These are phyloP conservation scores for Trichophyton simii DNA, from an alignment of 2,329 filamentous ascomycete genomes.

Conservation along the genomic window DNA sequence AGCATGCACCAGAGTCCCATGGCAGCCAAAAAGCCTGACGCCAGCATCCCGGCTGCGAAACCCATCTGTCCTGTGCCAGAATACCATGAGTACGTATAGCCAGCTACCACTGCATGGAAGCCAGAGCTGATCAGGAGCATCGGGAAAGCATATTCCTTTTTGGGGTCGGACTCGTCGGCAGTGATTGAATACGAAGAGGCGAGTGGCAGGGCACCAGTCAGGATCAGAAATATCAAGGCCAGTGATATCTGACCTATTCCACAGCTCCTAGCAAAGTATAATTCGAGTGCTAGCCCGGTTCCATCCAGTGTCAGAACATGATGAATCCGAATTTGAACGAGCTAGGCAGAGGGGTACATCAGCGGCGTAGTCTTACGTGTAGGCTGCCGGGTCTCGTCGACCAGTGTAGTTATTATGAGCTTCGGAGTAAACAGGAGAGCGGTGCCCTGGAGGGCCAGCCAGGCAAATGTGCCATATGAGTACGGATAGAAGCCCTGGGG, in stretches of 20 bases:
- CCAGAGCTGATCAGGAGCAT: conserved; percentile 52
- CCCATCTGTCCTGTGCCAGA: conserved; percentile 42
- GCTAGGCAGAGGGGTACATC: too few relatives aligned
- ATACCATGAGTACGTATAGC: conserved; percentile 58
- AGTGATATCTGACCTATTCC: conserved; percentile 56
- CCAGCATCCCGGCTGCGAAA: conserved; percentile 49
- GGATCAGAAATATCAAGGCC: conserved; percentile 50
- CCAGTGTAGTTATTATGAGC: conserved; percentile 48
- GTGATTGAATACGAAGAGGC: conserved; percentile 30
- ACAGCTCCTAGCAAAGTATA: conserved; percentile 60
- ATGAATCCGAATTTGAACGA: too few relatives aligned
- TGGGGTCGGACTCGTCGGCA: conserved; percentile 33
- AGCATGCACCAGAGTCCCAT: conserved; percentile 54
- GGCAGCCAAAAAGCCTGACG: conserved; percentile 45
- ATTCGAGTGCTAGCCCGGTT: conserved; percentile 43
- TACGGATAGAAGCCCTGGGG: conserved; percentile 34
- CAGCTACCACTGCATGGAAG: conserved; percentile 52
- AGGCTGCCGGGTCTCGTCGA: conserved; percentile 43
- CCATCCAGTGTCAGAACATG: too few relatives aligned
- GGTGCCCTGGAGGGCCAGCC: conserved; percentile 35
- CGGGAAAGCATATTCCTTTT: conserved; percentile 53
- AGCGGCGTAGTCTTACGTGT: conserved; percentile 32
- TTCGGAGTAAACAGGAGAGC: conserved; percentile 49
- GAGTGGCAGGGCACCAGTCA: conserved; percentile 59
- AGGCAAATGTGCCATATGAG: conserved; percentile 33